Evolutionary conservation across 768 basidiomycete species (phyloP).

Genomic region (Cystobasidium ongulense): DNA sequence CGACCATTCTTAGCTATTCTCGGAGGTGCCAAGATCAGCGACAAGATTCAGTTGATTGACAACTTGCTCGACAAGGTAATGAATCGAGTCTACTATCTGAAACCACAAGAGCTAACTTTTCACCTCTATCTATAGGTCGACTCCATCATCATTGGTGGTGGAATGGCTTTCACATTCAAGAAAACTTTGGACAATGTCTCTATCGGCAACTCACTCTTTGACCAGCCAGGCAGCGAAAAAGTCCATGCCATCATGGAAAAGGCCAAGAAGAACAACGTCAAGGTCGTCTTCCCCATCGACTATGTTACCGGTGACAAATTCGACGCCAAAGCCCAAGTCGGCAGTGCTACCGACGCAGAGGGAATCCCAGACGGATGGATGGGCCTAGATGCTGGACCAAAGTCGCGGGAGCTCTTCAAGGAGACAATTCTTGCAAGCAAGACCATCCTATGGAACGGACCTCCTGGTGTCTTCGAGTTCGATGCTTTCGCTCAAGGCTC

Average conservation of each 20-base stretch:
- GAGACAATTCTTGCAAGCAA: slow-evolving; percentile 74
- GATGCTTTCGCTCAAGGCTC: slow-evolving; percentile 81
- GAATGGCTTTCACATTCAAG: slow-evolving; percentile 99
- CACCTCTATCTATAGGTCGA: slow-evolving; percentile 52
- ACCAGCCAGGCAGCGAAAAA: slow-evolving; percentile 77
- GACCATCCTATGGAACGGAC: slow-evolving; percentile 92
- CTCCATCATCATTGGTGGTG: slow-evolving; percentile 90
- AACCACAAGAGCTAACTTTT: slow-evolving; percentile 47
- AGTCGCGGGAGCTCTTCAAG: slow-evolving; percentile 71
- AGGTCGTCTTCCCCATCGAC: slow-evolving; percentile 91
- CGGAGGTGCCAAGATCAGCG: slow-evolving; percentile 96
- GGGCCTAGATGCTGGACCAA: slow-evolving; percentile 84
- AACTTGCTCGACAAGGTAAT: slow-evolving; percentile 85
- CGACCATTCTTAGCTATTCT: slow-evolving; percentile 95
- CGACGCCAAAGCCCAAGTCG: slow-evolving; percentile 80
- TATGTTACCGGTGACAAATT: slow-evolving; percentile 93
- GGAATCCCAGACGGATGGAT: slow-evolving; percentile 91
- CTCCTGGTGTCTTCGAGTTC: slow-evolving; percentile 97
- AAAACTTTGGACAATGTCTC: slow-evolving; percentile 76
- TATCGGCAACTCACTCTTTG: slow-evolving; percentile 94
- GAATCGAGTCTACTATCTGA: background rate
- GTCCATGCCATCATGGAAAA: slow-evolving; percentile 76
- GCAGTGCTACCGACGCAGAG: slow-evolving; percentile 63
- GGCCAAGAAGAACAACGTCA: slow-evolving; percentile 81
- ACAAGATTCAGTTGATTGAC: slow-evolving; percentile 97